Percentiles rank a stretch among this genome's conserved stretches.
Evolutionary conservation across 345 rosid species (phyloP).

Genomic region (Eucalyptus regnans): DNA sequence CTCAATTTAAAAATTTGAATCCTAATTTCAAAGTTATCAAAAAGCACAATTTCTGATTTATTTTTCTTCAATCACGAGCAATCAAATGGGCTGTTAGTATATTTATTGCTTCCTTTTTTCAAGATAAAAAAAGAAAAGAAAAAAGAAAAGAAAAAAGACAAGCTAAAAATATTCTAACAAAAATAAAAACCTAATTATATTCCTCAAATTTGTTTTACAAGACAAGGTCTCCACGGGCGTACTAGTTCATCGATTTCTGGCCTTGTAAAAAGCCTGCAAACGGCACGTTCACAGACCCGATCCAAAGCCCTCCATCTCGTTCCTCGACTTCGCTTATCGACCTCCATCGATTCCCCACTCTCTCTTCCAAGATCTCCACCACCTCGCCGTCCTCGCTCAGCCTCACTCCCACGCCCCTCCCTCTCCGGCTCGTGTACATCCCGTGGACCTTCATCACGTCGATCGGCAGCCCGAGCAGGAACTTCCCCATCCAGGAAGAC

Average conservation of each 20-base stretch:
- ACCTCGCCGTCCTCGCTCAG: slow-evolving; percentile 49
- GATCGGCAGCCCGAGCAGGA: slow-evolving; percentile 24
- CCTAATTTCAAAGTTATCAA: background rate
- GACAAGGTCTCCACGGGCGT: background rate
- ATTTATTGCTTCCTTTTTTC: background rate
- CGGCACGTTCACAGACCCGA: slow-evolving; percentile 51
- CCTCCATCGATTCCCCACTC: slow-evolving; percentile 9
- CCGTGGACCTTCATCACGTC: slow-evolving; percentile 23
- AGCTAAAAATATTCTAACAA: background rate
- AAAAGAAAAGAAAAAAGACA: fast-evolving
- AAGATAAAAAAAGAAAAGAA: background rate
- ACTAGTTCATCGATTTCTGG: background rate
- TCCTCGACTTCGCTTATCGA: slow-evolving; percentile 63
- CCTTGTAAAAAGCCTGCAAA: slow-evolving; percentile 21
- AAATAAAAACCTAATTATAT: background rate
- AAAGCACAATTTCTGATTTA: background rate
- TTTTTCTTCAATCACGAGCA: background rate
- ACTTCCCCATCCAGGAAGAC: slow-evolving; percentile 34
- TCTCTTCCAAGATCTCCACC: slow-evolving; percentile 26
- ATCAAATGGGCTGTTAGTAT: fast-evolving
- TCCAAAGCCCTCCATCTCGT: slow-evolving; percentile 38
- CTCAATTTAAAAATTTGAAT: background rate
- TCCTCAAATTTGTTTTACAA: background rate
- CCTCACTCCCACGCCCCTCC: slow-evolving; percentile 54
- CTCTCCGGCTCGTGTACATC: slow-evolving; percentile 15